Conservation (phyloP, 164 flowering plant species). For the Vitis rupestris region DNA sequence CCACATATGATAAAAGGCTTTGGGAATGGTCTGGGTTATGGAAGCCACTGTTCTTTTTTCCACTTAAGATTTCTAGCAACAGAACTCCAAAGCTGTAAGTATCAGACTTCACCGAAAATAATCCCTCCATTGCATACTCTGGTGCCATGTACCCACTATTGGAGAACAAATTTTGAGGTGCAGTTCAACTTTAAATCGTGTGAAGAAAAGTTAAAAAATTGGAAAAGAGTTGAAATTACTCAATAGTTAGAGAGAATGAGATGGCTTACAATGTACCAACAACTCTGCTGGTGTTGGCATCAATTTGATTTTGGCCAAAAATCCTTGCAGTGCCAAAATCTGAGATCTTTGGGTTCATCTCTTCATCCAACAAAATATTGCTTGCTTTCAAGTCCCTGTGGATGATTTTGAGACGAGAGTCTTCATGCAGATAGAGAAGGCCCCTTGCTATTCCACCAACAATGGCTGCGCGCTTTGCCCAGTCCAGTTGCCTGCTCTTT, state of each 20-base stretch:
- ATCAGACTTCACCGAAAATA: no score
- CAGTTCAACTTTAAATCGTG: no score
- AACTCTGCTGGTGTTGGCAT: conserved; percentile 37
- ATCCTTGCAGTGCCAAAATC: conserved; percentile 53
- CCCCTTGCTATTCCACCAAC: conserved; percentile 41
- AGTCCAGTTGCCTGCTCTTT: conserved; percentile 17
- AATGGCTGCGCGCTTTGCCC: conserved; percentile 35
- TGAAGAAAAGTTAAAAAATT: no score
- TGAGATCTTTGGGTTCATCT: conserved; percentile 53
- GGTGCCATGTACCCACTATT: no score
- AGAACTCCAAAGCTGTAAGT: no score
- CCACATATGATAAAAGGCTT: neutral
- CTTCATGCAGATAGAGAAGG: conserved; percentile 42
- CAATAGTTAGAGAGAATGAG: no score
- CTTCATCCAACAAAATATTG: conserved; percentile 38
- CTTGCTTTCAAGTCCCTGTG: conserved; percentile 44
- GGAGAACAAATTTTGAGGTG: no score
- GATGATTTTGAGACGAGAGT: conserved; percentile 42
- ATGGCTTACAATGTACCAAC: conserved; percentile 26
- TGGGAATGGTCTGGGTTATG: no score
- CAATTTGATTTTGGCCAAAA: conserved; percentile 28
- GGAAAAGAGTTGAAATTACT: no score
- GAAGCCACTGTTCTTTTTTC: neutral
- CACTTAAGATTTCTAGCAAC: no score
- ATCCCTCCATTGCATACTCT: neutral